These are phyloP conservation scores for Edaphochlamys debaryana DNA, from an alignment of 139 green algal species.

Conservation along the genomic window DNA sequence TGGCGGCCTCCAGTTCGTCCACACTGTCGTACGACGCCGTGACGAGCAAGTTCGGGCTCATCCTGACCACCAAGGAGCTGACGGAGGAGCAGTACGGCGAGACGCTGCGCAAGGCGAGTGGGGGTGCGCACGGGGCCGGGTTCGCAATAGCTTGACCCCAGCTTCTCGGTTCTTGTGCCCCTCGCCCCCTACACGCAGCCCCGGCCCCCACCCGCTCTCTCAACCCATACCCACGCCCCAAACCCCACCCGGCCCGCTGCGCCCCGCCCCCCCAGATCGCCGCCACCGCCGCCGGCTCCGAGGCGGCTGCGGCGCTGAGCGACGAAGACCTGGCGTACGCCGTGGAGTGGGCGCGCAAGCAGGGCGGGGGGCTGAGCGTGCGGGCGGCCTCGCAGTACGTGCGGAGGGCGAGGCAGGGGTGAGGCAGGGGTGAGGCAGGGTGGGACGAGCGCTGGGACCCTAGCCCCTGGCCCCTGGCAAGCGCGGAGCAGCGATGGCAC, in stretches of 20 bases:
- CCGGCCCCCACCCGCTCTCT: too few species aligned
- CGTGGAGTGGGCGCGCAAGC: slow-evolving; percentile 18
- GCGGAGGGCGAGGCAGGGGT: not conserved
- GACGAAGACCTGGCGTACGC: slow-evolving; percentile 18
- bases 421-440: not conserved
- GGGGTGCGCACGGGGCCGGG: too few species aligned
- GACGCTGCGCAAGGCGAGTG: slow-evolving; percentile 22
- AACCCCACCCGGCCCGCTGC: too few species aligned
- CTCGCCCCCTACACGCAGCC: too few species aligned
- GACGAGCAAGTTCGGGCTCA: slow-evolving; percentile 50
- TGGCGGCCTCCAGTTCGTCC: slow-evolving; percentile 42
- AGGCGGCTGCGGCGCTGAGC: not conserved
- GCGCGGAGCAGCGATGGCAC: not conserved
- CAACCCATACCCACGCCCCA: too few species aligned
- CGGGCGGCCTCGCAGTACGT: slow-evolving; percentile 18
- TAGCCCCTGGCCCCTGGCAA: too few species aligned
- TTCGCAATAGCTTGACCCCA: too few species aligned
- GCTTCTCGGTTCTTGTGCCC: too few species aligned
- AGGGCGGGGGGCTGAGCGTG: slow-evolving; percentile 1
- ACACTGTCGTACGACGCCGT: slow-evolving; percentile 54
- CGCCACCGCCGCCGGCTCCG: not conserved
- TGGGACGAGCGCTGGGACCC: too few species aligned
- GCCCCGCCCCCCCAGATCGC: not conserved
- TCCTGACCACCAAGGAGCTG: slow-evolving; percentile 36
- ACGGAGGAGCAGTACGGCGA: slow-evolving; percentile 6